A percentile compares a stretch with the other conserved stretches of the same genome.
phyloP scores from a whole-genome alignment of 441 rosid species.

The Kokia cookei region DNA sequence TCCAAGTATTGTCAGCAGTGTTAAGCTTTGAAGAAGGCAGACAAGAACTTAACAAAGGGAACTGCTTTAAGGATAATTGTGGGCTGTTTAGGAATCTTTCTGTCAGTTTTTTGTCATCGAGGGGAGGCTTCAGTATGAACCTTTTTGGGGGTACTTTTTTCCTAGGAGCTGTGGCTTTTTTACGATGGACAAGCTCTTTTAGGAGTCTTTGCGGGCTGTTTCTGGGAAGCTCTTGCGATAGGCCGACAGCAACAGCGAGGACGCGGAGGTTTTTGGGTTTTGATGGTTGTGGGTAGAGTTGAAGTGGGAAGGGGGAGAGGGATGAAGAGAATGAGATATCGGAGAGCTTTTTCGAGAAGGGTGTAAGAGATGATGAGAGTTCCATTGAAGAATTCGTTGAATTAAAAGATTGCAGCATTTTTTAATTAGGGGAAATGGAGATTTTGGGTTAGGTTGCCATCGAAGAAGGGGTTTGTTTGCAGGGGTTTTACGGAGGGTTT shows the following conservation, averaged over 20 bases:
- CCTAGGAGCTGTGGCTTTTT: constrained; percentile 56
- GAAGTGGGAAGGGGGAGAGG: constrained; percentile 40
- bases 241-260: constrained; percentile 49
- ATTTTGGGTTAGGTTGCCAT: not conserved
- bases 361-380: constrained; percentile 52
- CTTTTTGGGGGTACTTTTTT: constrained; percentile 62
- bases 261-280: constrained; percentile 34
- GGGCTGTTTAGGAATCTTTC: constrained; percentile 83
- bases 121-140: constrained; percentile 74
- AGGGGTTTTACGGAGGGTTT: constrained; percentile 7
- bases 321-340: constrained; percentile 71
- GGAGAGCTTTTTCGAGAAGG: constrained; percentile 22
- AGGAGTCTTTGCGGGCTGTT: constrained; percentile 89
- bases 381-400: constrained; percentile 34
- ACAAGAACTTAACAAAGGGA: constrained; percentile 85
- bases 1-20: constrained; percentile 85
- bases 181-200: constrained; percentile 87
- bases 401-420: not conserved
- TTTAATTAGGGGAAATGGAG: not conserved
- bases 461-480: constrained; percentile 2
- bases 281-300: constrained; percentile 22
- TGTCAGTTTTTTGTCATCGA: constrained; percentile 73
- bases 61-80: constrained; percentile 74
- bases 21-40: constrained; percentile 77
- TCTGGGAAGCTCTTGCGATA: constrained; percentile 46